Evolutionary conservation across 164 flowering plant species (phyloP), one percentile per base, ranked within the genome.

Genomic region (Dillenia turbinata): DNA sequence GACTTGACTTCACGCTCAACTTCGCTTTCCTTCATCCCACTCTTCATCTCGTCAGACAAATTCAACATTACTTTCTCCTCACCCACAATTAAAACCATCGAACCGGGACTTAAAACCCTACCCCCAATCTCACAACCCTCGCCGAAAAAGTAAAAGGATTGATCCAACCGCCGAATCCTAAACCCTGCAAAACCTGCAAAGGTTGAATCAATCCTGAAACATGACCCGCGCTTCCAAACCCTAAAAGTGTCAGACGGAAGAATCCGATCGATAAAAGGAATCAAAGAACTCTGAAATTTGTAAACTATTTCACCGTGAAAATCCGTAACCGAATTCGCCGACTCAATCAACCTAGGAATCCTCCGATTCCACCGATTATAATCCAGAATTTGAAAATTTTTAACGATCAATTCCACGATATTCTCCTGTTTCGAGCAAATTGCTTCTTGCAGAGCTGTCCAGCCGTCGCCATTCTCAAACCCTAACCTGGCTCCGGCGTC

Each of bases 101-200:
- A 54, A 17, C 73, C 73, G 0, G 69, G 65, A 33, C 58, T 52
- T 40, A 70, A 47, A 47, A 60, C 61, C 48, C 73, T 65, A 47
- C 61, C 65, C 48, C 73, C 68, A 55, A 64, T 69, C 52, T 65
- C 61, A 6, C 69, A 65, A 4, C 69, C 73, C 33, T 65, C 73
- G n/a, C 73, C 73, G 53, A 70, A 65, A 61, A 70, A 70, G 49
- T 64, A 48, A 50, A 70, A 45, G 55, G 65, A 64, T 52, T 60
- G 73, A 60, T 70, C 73, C 9, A 69, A 55, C 2, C 73, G 60
- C 56, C 65, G 73, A 61, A 70, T 70, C 69, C 52, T 70, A 47
- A 74, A 70, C 47, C 77, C 73, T 17, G 66, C 77, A 66, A 74
- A 74, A 47, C 77, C 73, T 17, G 77, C 73, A 61, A 74, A 56